Evolutionary conservation across 1,284 basidiomycete species (phyloP).

Genomic region (Pseudozyma sp.): DNA sequence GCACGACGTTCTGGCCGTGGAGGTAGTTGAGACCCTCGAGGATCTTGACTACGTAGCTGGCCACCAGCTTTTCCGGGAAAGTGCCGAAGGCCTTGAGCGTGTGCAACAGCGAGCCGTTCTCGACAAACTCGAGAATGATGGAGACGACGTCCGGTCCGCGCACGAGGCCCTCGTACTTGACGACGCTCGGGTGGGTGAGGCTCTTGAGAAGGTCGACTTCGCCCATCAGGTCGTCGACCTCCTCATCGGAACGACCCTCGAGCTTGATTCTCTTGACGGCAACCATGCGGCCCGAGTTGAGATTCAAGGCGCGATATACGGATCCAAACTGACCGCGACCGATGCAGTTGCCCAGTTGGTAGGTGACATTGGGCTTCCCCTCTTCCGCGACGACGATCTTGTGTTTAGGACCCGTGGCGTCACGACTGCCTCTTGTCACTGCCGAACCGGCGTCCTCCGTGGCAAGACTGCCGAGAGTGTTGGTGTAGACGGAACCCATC

Average conservation of each 20-base stretch:
- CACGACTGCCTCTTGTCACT: conserved; percentile 33
- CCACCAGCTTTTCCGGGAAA: conserved; percentile 96
- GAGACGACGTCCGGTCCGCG: conserved; percentile 38
- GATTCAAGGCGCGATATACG: conserved; percentile 90
- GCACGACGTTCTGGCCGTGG: conserved; percentile 83
- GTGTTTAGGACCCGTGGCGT: conserved; percentile 70
- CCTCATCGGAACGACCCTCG: conserved; percentile 93
- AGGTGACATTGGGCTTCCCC: conserved; percentile 82
- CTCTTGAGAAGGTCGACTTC: conserved; percentile 99
- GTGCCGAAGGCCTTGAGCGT: conserved; percentile 76
- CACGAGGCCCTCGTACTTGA: conserved; percentile 87
- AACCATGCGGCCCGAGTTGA: conserved; percentile 71
- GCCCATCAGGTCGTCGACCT: conserved; percentile 99
- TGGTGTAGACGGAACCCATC: conserved; percentile 58
- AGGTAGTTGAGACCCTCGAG: conserved; percentile 94
- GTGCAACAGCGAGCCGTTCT: conserved; percentile 78
- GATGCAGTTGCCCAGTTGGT: conserved; percentile 80
- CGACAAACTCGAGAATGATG: conserved; percentile 74
- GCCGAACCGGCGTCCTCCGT: conserved; percentile 44
- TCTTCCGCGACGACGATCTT: conserved; percentile 83
- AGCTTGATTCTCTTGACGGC: conserved; percentile 97
- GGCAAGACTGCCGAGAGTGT: conserved; percentile 54
- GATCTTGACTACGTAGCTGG: conserved; percentile 85
- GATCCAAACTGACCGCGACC: conserved; percentile 95
- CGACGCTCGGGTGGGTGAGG: conserved; percentile 92